Conservation (phyloP, 2,329 filamentous ascomycete genomes). For the Xylariomycetidae sp. region DNA sequence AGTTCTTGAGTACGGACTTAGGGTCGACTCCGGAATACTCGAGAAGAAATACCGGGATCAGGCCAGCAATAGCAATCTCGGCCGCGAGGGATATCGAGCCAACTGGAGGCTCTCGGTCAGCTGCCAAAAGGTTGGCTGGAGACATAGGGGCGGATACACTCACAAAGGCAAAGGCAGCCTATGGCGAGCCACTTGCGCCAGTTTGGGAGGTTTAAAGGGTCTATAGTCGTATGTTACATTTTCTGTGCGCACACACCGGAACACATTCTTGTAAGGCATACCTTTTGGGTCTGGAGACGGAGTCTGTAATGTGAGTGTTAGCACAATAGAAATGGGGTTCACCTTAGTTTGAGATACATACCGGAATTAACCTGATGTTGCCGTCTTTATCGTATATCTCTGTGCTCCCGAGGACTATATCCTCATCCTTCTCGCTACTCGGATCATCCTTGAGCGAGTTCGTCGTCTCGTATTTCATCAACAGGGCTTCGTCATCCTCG, state of each 20-base stretch:
- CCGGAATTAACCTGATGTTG: conserved; percentile 15
- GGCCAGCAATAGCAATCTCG: conserved; percentile 23
- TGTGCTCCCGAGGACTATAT: conserved; percentile 17
- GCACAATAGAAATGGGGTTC: not conserved
- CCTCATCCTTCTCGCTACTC: conserved; percentile 2
- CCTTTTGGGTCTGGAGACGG: conserved; percentile 28
- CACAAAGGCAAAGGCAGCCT: conserved; percentile 25
- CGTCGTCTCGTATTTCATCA: too few relatives aligned
- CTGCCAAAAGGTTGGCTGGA: not conserved
- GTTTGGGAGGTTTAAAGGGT: conserved; percentile 26
- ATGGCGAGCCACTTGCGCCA: conserved; percentile 29
- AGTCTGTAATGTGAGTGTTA: not conserved
- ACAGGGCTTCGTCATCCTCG: too few relatives aligned
- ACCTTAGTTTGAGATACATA: conserved; percentile 11
- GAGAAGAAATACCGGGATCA: conserved; percentile 30
- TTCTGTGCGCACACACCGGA: conserved; percentile 2
- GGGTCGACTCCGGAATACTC: conserved; percentile 30
- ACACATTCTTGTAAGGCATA: conserved; percentile 4
- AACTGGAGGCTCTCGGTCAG: conserved; percentile 10
- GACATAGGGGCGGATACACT: conserved; percentile 6
- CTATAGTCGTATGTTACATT: conserved; percentile 12
- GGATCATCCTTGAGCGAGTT: too few relatives aligned
- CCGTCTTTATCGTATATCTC: conserved; percentile 15
- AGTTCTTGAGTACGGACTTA: conserved; percentile 10
- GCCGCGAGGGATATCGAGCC: conserved; percentile 24